phyloP scores from a whole-genome alignment of 2,329 filamentous ascomycete genomes.

The Diaporthe vexans region DNA sequence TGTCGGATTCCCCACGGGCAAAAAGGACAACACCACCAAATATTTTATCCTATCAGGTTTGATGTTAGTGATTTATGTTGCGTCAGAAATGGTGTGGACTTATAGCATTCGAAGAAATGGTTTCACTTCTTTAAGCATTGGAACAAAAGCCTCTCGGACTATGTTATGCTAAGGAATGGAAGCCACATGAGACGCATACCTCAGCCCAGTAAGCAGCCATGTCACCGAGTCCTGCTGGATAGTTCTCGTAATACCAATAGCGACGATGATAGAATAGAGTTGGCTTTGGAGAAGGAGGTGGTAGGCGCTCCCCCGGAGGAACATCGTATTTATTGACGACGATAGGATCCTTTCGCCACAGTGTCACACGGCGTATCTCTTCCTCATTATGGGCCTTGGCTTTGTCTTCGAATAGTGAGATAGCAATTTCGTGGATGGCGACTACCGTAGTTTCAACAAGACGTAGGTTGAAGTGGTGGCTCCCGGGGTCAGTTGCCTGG shows the following conservation, averaged over 20 bases:
- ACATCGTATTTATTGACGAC: neutral
- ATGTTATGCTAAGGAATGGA: neutral
- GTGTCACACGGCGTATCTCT: slow-evolving; percentile 3
- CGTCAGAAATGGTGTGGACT: neutral
- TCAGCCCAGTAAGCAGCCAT: slow-evolving; percentile 4
- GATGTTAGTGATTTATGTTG: neutral
- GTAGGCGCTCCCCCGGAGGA: neutral
- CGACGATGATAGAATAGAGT: slow-evolving; percentile 3
- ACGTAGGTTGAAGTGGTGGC: slow-evolving; percentile 3
- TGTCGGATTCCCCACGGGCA: neutral
- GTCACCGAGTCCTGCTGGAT: slow-evolving; percentile 8
- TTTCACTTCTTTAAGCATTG: too few relatives aligned
- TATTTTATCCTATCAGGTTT: neutral
- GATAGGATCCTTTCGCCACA: neutral
- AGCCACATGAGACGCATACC: neutral
- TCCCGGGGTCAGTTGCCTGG: neutral
- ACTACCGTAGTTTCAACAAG: slow-evolving; percentile 2
- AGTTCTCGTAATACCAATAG: neutral
- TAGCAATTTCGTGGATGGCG: neutral
- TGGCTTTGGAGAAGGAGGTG: neutral
- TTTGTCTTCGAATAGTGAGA: neutral
- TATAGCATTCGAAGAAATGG: neutral
- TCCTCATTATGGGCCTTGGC: neutral
- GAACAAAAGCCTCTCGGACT: neutral
- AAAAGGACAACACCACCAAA: slow-evolving; percentile 13